Evolutionary conservation across 2,329 filamentous ascomycete species (phyloP), one percentile per base, ranked within the genome.

Genomic region (Apiospora koreana): DNA sequence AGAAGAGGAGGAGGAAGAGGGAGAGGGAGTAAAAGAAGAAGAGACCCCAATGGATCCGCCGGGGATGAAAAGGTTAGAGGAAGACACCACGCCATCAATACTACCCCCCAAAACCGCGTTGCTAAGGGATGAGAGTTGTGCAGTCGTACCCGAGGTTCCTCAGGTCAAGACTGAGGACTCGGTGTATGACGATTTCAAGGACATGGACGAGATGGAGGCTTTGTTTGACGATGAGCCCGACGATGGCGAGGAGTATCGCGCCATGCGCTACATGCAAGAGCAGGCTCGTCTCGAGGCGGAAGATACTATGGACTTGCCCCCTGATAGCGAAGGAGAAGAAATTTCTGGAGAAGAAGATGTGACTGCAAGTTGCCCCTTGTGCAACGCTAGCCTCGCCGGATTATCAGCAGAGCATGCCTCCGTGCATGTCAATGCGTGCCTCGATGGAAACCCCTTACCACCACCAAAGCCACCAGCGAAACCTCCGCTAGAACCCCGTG

Each of bases 361-460:
- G 74, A 76, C 79, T 12, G 80, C 80, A 69, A 82, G 80, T 54
- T 98, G 95, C 79, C 95, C 95, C 0, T 91, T 98, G 38, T 98
- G 96, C 79, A 88, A 87, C 75, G 84, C 85, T 1, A 89, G 82
- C 73, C 83, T 98, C 43, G 81, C 79, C 21, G 91, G 89, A 0
- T 79, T 91, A 16, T 88, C 84, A 69, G 78, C 82, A 71, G 89
- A 94, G 78, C 89, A 95, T 75, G 92, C 91, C 12, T 93, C 92
- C 8, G 83, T 92, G 1, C 96, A 99, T 80, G 96, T 99, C 74
- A 99, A 99, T 79, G 90, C 91, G 12, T 99, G 96, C 80, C 85
- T 99, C 2, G 96, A 99, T 78, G 94, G 94, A 1, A 92, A 92
- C 64, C 88, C 92, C 6, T 87, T 89, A 62, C 87, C 91, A 1